A percentile compares a stretch with the other conserved stretches of the same genome.
Evolutionary conservation across 2,329 filamentous ascomycete genomes (phyloP).

Genomic region (Xylaria sp.): DNA sequence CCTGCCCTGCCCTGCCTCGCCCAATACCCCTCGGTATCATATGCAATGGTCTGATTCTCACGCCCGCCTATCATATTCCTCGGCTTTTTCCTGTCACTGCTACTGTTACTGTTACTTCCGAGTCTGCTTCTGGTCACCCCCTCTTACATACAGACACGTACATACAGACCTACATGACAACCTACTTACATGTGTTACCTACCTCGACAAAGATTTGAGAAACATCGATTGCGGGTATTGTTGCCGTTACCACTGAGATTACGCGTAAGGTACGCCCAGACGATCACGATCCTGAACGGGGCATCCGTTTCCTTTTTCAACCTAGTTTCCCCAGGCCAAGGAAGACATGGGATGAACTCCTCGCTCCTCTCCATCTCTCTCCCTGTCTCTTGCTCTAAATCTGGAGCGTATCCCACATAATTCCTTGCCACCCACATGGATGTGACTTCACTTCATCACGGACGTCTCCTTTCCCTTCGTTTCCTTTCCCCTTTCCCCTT

Average conservation of each 20-base stretch:
- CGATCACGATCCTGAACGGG: not conserved
- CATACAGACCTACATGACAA: too few relatives aligned
- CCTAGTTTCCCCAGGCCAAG: not conserved
- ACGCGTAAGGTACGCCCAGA: not conserved
- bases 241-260: not conserved
- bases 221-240: not conserved
- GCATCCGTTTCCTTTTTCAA: not conserved
- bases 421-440: constrained; percentile 27
- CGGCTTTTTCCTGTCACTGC: not conserved
- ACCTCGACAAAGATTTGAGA: not conserved
- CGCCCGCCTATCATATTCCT: not conserved
- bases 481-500: not conserved
- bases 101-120: not conserved
- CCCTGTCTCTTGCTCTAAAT: too few relatives aligned
- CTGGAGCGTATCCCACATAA: constrained; percentile 14
- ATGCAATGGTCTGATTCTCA: not conserved
- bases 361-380: not conserved
- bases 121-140: too few relatives aligned
- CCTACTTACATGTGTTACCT: too few relatives aligned
- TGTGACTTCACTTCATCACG: constrained; percentile 7
- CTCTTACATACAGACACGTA: too few relatives aligned
- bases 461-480: not conserved
- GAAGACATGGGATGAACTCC: constrained; percentile 13
- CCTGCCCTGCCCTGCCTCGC: constrained; percentile 1
- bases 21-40: too few relatives aligned